Percentiles rank a stretch among this genome's conserved stretches.
Evolutionary conservation across 495 filamentous ascomycete genomes (phyloP).

Genomic region (Xylaria longipes): DNA sequence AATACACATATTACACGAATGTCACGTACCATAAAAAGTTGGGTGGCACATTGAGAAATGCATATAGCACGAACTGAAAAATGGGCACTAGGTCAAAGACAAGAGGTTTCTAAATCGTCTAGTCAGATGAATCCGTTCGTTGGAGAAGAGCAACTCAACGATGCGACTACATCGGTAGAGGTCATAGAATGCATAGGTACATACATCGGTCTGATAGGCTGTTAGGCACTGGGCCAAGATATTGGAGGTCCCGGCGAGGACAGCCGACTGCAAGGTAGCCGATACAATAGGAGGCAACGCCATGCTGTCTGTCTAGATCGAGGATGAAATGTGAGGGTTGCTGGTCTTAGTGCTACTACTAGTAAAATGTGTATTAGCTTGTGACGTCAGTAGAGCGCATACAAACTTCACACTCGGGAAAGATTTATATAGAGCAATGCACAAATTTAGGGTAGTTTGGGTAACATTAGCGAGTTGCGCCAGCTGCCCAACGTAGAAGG

Average conservation of each 20-base stretch:
- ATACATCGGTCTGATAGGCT: conserved; percentile 69
- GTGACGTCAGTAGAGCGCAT: not conserved
- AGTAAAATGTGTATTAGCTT: not conserved
- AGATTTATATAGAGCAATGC: not conserved
- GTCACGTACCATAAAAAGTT: conserved; percentile 84
- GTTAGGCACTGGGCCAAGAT: conserved; percentile 80
- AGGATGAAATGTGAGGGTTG: not conserved
- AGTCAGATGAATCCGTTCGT: conserved; percentile 9
- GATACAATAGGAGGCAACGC: conserved; percentile 62
- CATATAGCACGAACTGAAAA: conserved; percentile 80
- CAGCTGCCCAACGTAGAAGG: conserved; percentile 5
- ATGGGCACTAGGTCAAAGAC: conserved; percentile 67
- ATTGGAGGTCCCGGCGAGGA: conserved; percentile 79
- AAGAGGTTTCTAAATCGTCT: conserved; percentile 51
- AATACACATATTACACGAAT: not conserved
- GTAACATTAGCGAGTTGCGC: not conserved
- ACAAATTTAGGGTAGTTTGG: not conserved
- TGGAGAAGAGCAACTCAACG: not conserved
- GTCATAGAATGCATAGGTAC: conserved; percentile 18
- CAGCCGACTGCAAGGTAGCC: conserved; percentile 72
- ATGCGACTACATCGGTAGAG: not conserved
- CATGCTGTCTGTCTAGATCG: conserved; percentile 30
- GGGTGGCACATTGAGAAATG: conserved; percentile 76
- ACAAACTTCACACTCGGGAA: no score
- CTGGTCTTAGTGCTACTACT: not conserved